Conservation (phyloP, 1,139 yeast genomes). For the Blastobotrys illinoisensis region DNA sequence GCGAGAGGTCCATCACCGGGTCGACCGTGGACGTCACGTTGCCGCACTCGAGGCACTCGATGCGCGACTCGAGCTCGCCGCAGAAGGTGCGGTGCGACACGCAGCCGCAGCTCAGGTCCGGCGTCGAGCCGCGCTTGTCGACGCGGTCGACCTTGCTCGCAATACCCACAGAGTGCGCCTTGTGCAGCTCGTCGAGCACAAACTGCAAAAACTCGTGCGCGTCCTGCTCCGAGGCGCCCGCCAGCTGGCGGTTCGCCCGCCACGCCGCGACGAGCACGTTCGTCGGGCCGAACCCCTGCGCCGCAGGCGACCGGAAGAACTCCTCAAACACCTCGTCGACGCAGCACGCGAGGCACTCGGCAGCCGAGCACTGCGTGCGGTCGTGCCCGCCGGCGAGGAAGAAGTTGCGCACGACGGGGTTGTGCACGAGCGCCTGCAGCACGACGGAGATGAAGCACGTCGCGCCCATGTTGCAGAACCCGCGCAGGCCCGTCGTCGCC, state of each 20-base stretch:
- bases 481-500: conserved; percentile 72
- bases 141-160: conserved; percentile 10
- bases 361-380: conserved; percentile 18
- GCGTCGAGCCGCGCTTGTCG: conserved; percentile 6
- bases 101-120: conserved; percentile 52
- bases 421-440: conserved; percentile 79
- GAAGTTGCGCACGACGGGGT: conserved; percentile 74
- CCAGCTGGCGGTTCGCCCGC: conserved; percentile 74
- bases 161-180: conserved; percentile 20
- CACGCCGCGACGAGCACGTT: conserved; percentile 73
- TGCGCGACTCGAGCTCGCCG: conserved; percentile 68
- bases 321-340: conserved; percentile 68
- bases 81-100: conserved; percentile 75
- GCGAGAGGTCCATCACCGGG: conserved; percentile 84
- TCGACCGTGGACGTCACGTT: conserved; percentile 66
- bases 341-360: conserved; percentile 74
- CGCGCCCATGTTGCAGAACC: conserved; percentile 90
- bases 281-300: conserved; percentile 70
- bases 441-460: conserved; percentile 94
- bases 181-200: conserved; percentile 74
- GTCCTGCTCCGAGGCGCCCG: conserved; percentile 95
- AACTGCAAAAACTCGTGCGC: conserved; percentile 98
- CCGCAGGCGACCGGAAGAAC: conserved; percentile 49
- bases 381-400: conserved; percentile 67
- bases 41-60: conserved; percentile 66